Evolutionary conservation across 2,329 filamentous ascomycete species (phyloP), one percentile per base, ranked within the genome.

Genomic region (Pyrenophora seminiperda): DNA sequence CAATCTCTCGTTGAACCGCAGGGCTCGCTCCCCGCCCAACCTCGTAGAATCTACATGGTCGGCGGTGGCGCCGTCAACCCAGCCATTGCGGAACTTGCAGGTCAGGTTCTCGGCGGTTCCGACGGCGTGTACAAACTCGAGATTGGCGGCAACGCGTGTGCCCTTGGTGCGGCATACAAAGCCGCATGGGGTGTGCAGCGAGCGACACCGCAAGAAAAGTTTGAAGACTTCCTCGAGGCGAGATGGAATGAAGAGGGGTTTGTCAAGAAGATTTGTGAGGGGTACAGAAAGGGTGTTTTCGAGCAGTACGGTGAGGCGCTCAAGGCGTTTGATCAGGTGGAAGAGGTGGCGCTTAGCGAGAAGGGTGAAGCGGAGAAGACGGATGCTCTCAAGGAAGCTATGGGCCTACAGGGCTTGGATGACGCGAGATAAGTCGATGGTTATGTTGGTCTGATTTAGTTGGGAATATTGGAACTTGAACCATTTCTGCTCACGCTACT

Each of bases 91-190:
- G 81, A 86, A 50, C 85, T 95, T 39, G 83, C 92, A 3, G 93
- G 91, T 19, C 87, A 96, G 65, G 91, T 97, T 2, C 83, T 99
- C 2, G 94, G 94, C 43, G 90, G 90, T 27, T 83, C 81, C 2
- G 94, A 97, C 56, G 94, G 94, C 18, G 90, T 97, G 19, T 99
- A 91, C 76, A 89, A 88, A 74, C 84, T 99, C 11, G 92, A 97
- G 68, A 91, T 97, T 4, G 93, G 94, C 19, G 91, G 92, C 19
- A 97, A 96, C 75, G 93, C 94, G 2, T 99, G 94, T 75, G 94
- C 93, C 9, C 76, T 97, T 11, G 94, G 94, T 11, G 91, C 91
- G 5, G 93, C 93, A 19, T 97, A 97, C 76, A 97, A 97, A 77
- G 93, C 94, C 11, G 86, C 96, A 0, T 99, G 94, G 94, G 91